phyloP scores from a whole-genome alignment of 768 basidiomycete species.

The Paxillus involutus region DNA sequence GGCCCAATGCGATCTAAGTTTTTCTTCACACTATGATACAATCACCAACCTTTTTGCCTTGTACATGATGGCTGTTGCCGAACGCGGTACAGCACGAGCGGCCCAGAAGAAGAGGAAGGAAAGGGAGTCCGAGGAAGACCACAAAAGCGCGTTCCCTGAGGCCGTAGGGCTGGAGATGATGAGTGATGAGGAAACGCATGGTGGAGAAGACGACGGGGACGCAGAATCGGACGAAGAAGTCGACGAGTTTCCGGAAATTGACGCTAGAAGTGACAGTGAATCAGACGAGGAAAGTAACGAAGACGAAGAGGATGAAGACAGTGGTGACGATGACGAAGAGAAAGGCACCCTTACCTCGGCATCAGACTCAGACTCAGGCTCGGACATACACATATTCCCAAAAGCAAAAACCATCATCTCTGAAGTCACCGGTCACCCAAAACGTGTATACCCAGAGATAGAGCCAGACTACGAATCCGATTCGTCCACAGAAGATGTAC shows the following conservation, averaged over 20 bases:
- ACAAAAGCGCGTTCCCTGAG: conserved; percentile 32
- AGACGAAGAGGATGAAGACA: conserved; percentile 35
- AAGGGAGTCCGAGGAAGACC: conserved; percentile 38
- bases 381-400: conserved; percentile 55
- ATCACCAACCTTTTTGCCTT: not conserved
- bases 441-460: conserved; percentile 84
- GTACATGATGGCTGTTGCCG: conserved; percentile 32
- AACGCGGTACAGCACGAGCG: conserved; percentile 34
- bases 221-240: conserved; percentile 55
- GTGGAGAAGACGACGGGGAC: conserved; percentile 30
- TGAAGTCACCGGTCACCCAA: conserved; percentile 80
- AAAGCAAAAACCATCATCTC: conserved; percentile 71
- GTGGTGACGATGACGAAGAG: conserved; percentile 37
- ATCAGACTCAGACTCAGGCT: conserved; percentile 33
- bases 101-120: conserved; percentile 61
- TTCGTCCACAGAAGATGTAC: conserved; percentile 88
- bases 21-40: not conserved
- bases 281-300: conserved; percentile 34
- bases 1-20: not conserved
- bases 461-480: conserved; percentile 91
- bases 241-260: conserved; percentile 76
- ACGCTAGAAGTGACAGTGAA: conserved; percentile 45
- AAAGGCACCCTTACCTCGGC: conserved; percentile 28
- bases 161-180: conserved; percentile 63
- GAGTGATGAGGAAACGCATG: conserved; percentile 65